phyloP scores from a whole-genome alignment of 768 basidiomycete species.

The Tephrocybe sp. region DNA sequence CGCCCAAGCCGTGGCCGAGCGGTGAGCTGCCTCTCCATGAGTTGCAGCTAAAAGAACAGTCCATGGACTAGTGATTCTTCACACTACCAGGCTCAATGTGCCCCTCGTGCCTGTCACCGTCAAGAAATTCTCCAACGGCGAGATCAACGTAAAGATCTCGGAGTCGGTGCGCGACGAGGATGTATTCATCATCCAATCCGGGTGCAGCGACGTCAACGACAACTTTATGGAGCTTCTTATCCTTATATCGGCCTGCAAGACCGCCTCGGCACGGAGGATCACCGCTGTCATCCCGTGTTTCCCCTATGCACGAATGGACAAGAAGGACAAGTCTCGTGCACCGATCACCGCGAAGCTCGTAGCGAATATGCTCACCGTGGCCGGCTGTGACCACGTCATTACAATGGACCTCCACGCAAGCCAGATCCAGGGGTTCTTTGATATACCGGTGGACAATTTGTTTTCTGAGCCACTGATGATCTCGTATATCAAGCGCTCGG shows the following conservation, averaged over 20 bases:
- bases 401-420: conserved; percentile 99
- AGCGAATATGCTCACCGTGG: conserved; percentile 96
- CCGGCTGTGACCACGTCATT: conserved; percentile 97
- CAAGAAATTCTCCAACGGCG: conserved; percentile 92
- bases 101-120: conserved; percentile 84
- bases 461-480: conserved; percentile 97
- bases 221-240: conserved; percentile 98
- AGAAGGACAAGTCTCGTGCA: conserved; percentile 94
- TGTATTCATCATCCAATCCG: conserved; percentile 97
- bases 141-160: conserved; percentile 91
- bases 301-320: conserved; percentile 96
- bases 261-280: conserved; percentile 91
- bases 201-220: conserved; percentile 89
- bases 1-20: conserved; percentile 92
- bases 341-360: conserved; percentile 99
- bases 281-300: conserved; percentile 98
- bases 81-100: conserved; percentile 74
- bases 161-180: conserved; percentile 98
- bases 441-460: conserved; percentile 97
- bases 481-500: conserved; percentile 85
- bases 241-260: conserved; percentile 97
- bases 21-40: conserved; percentile 73
- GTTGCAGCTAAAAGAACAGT: conserved; percentile 37
- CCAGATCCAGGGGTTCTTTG: conserved; percentile 99
- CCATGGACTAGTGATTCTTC: conserved; percentile 52